Conservation (phyloP, 352 stramenopile species). For the Phytophthora megakarya region DNA sequence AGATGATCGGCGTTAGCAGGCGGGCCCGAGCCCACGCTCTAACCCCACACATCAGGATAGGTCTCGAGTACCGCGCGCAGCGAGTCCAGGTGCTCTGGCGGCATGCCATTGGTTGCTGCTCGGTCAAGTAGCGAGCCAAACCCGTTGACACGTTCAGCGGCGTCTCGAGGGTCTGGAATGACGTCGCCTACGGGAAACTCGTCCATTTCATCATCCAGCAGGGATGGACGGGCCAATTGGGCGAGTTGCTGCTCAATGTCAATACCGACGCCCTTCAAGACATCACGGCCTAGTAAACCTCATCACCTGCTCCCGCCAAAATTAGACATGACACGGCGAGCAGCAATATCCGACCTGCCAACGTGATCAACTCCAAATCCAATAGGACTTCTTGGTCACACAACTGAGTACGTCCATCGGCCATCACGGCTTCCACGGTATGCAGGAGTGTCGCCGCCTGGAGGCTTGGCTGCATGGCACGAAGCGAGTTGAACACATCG, state of each 20-base stretch:
- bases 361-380: conserved; percentile 13
- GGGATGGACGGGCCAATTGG: neutral
- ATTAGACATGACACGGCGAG: neutral
- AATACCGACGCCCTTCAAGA: neutral
- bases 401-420: neutral
- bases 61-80: neutral
- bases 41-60: conserved; percentile 4
- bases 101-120: neutral
- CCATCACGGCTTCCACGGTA: neutral
- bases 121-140: neutral
- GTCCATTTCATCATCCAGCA: neutral
- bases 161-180: neutral
- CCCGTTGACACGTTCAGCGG: no score
- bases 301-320: conserved; percentile 1
- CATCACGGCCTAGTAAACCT: conserved; percentile 11
- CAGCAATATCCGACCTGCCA: neutral
- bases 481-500: neutral
- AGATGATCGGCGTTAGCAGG: conserved; percentile 5
- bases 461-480: neutral
- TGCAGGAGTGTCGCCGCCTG: neutral
- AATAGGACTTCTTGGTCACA: conserved; percentile 3
- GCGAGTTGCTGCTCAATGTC: neutral
- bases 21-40: neutral
- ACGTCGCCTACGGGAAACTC: neutral
- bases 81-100: neutral